Evolutionary conservation across 2,329 filamentous ascomycete genomes (phyloP).

Genomic region (Neurospora sp.): DNA sequence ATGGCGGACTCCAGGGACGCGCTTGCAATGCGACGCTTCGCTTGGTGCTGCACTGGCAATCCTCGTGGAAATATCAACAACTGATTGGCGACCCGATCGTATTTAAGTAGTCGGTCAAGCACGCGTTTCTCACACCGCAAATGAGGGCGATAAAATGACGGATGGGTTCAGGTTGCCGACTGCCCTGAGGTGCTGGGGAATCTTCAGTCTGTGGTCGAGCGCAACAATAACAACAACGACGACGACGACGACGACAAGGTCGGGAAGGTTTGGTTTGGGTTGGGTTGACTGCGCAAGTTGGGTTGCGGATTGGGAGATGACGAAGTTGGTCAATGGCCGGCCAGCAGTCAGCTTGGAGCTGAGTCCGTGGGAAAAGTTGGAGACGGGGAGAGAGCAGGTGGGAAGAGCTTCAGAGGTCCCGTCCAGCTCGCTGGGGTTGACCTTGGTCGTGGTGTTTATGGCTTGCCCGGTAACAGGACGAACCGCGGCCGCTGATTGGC

Average conservation of each 20-base stretch:
- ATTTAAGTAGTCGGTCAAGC: background rate
- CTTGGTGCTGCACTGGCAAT: background rate
- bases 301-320: background rate
- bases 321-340: background rate
- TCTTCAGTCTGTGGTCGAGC: background rate
- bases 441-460: background rate
- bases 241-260: background rate
- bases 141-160: background rate
- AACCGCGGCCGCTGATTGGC: background rate
- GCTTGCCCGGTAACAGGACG: background rate
- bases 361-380: background rate
- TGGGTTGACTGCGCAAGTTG: background rate
- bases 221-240: background rate
- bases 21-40: background rate
- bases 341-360: background rate
- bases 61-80: background rate
- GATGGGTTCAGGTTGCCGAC: background rate
- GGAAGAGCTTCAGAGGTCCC: background rate
- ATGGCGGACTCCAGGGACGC: background rate
- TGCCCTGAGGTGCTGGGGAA: background rate
- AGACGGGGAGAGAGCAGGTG: background rate
- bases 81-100: background rate
- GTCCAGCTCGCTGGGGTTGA: background rate
- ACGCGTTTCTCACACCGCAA: background rate
- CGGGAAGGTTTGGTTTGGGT: background rate